Evolutionary conservation across 148 eudicot genomes (phyloP), one percentile per base, ranked within the genome.

Genomic region (Camellia granthamiana): DNA sequence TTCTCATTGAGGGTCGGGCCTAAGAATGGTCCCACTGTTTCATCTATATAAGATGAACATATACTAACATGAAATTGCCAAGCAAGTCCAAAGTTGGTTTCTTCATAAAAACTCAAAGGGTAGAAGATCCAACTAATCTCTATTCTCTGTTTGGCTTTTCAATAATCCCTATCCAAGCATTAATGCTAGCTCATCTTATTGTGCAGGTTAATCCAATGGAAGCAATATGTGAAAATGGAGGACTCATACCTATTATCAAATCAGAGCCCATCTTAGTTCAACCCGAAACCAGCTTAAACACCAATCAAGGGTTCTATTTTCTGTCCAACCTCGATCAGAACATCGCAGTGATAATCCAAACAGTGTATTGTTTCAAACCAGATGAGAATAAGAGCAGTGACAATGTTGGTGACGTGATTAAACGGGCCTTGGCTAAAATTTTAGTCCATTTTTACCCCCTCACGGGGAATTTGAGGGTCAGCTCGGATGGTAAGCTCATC

Each of bases 261-360:
- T 62, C 79, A 47, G 56, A 77, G 2, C 70, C 56, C 2, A 14
- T 63, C 46, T 5, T 62, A 2, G 70, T 77, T 49, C 69, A 6
- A 10, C 77, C 69, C 59, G n/a, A 19, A 41, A 62, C 42, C 6
- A 47, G 19, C 5, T 11, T 21, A 19, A 3, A 38, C 58, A 3
- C 8, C 2, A 44, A 42, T 46, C 67, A n/a, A 21, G 75, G 63
- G 10, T 58, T 69, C 60, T 70, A 69, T 59, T 70, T 69, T 38
- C 51, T 80, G 42, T 72, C 79, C 47, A 80, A 80, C 21, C 69
- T 72, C 0, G 82, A 51, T 23, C 82, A 72, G 55, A 60, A 79
- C 49, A 30, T 79, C 49, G 56, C 77, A 1, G 51, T 63, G 0
- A 61, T 79, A 14, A 51, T 72, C 18, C 61, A 63, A 61, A 79